Percentiles rank a stretch among this genome's conserved stretches.
Conservation (phyloP, 2,329 filamentous ascomycete species). For the Penicillium rolfsii region DNA sequence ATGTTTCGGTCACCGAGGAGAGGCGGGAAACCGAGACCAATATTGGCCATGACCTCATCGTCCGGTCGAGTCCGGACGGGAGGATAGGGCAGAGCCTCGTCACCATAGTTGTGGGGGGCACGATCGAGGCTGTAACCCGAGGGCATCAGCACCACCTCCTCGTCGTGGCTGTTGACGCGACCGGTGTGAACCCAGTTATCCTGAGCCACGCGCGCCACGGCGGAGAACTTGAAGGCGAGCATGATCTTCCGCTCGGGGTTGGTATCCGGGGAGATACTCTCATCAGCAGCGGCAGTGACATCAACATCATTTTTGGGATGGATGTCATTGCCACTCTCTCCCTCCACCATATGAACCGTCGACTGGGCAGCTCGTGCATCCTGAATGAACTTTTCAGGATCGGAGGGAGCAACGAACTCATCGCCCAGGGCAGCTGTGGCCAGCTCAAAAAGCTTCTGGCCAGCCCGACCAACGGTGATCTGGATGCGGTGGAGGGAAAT, state of each 20-base stretch:
- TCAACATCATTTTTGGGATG: not conserved
- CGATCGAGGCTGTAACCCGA: slow-evolving; percentile 17
- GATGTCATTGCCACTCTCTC: not conserved
- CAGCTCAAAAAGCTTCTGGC: slow-evolving; percentile 16
- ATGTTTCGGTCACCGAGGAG: slow-evolving; percentile 28
- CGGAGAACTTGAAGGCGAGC: slow-evolving; percentile 1
- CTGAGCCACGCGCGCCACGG: not conserved
- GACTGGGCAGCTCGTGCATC: slow-evolving; percentile 6
- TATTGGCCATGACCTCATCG: slow-evolving; percentile 16
- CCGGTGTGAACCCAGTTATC: slow-evolving; percentile 23
- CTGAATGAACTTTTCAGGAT: slow-evolving; percentile 13
- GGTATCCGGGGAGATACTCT: not conserved
- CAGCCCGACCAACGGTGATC: slow-evolving; percentile 11
- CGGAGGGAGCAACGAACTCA: slow-evolving; percentile 15
- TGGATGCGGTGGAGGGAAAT: slow-evolving; percentile 8
- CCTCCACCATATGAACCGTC: not conserved
- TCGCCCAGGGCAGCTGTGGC: slow-evolving; percentile 12
- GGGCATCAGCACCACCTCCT: slow-evolving; percentile 22
- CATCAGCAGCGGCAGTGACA: not conserved
- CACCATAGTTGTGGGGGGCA: slow-evolving; percentile 21
- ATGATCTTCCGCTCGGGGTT: slow-evolving; percentile 1
- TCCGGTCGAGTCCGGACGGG: slow-evolving; percentile 22
- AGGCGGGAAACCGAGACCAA: slow-evolving; percentile 23
- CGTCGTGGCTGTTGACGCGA: slow-evolving; percentile 19
- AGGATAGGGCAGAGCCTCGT: slow-evolving; percentile 22